Evolutionary conservation across 768 basidiomycete genomes (phyloP).

Genomic region (Dentipellis sp.): DNA sequence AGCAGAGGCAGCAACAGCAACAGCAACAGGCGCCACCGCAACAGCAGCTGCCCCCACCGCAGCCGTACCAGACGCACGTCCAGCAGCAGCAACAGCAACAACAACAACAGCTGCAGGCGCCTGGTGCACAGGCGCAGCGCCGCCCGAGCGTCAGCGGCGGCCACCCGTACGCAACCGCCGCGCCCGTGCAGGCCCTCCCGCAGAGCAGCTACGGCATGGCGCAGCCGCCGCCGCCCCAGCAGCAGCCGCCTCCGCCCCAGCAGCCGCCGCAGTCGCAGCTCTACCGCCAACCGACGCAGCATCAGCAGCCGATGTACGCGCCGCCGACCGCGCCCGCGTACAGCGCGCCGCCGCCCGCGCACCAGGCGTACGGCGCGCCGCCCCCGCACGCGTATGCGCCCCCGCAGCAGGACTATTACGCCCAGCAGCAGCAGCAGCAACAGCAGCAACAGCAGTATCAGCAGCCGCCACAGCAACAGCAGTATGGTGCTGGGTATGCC

Average conservation of each 20-base stretch:
- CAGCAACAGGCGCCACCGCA: slow-evolving; percentile 28
- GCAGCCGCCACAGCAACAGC: slow-evolving; percentile 25
- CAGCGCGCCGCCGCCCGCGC: slow-evolving; percentile 10
- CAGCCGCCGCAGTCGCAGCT: slow-evolving; percentile 8
- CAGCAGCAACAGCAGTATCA: slow-evolving; percentile 3
- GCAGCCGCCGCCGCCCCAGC: slow-evolving; percentile 16
- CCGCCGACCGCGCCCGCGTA: too few relatives aligned
- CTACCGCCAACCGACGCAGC: slow-evolving; percentile 24
- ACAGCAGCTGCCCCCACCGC: slow-evolving; percentile 22
- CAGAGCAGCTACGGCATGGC: slow-evolving; percentile 1
- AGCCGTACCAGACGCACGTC: slow-evolving; percentile 13
- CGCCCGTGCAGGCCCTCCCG: slow-evolving; percentile 4
- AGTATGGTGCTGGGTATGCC: slow-evolving; percentile 22
- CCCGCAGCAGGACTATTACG: slow-evolving; percentile 6
- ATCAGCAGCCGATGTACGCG: slow-evolving; percentile 9
- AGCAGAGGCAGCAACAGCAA: slow-evolving; percentile 21
- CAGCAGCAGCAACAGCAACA: slow-evolving; percentile 27
- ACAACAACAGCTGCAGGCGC: slow-evolving; percentile 11
- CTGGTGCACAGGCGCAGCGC: slow-evolving; percentile 3
- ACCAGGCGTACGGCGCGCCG: slow-evolving; percentile 4
- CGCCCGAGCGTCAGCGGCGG: slow-evolving; percentile 6
- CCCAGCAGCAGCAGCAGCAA: not conserved
- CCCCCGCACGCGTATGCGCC: slow-evolving; percentile 7
- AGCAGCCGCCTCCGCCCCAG: slow-evolving; percentile 16
- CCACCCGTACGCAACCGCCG: slow-evolving; percentile 11